Evolutionary conservation across 371 early-diverging fungal genomes (phyloP).

Genomic region (Blakeslea trispora): DNA sequence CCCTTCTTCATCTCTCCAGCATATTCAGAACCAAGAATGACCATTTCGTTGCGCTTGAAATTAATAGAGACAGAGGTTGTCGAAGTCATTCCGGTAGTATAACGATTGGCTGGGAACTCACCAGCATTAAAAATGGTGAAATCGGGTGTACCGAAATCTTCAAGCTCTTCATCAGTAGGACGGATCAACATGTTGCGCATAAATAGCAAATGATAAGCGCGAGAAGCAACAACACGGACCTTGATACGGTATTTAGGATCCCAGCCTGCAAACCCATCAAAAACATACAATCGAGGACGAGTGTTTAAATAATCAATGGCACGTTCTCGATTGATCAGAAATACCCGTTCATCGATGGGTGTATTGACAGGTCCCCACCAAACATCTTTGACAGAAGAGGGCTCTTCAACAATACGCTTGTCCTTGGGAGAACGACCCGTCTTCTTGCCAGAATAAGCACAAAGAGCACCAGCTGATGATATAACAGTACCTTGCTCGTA

Average conservation of each 20-base stretch:
- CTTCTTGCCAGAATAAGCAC: conserved; percentile 89
- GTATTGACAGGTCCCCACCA: conserved; percentile 99
- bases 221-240: conserved; percentile 92
- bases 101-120: conserved; percentile 94
- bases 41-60: conserved; percentile 80
- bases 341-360: conserved; percentile 83
- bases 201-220: conserved; percentile 95
- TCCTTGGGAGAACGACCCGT: conserved; percentile 89
- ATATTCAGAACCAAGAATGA: conserved; percentile 96
- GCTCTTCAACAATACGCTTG: conserved; percentile 96
- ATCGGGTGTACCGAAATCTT: conserved; percentile 89
- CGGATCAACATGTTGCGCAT: conserved; percentile 98
- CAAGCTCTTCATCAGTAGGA: conserved; percentile 89
- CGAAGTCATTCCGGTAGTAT: conserved; percentile 96
- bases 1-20: conserved; percentile 99
- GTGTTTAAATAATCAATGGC: conserved; percentile 97
- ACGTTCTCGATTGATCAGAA: conserved; percentile 94
- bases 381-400: conserved; percentile 75
- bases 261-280: conserved; percentile 95
- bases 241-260: conserved; percentile 96
- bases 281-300: conserved; percentile 88
- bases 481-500: conserved; percentile 88
- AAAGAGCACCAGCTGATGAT: conserved; percentile 89
- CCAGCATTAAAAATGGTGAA: conserved; percentile 97
- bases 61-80: conserved; percentile 90